A percentile compares a stretch with the other conserved stretches of the same genome.
Evolutionary conservation across 805 yeast species (phyloP).

Genomic region (Cyberlindnera maclurae): DNA sequence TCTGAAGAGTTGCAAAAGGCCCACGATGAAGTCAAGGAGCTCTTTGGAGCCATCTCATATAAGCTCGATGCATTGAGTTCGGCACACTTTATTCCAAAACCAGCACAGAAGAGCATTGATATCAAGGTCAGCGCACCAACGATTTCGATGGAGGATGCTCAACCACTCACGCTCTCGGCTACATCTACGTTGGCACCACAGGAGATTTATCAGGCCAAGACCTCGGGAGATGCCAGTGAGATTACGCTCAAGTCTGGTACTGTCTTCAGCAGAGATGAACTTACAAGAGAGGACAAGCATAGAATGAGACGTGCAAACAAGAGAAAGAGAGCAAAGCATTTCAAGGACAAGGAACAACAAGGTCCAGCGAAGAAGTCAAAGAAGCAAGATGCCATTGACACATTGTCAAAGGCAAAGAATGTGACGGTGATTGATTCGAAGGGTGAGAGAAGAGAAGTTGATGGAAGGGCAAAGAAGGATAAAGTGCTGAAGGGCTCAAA

Average conservation of each 20-base stretch:
- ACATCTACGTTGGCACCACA: conserved; percentile 88
- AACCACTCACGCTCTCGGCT: conserved; percentile 74
- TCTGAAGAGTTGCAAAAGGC: conserved; percentile 61
- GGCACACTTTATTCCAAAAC: conserved; percentile 92
- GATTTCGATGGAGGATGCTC: conserved; percentile 92
- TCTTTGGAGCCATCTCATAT: conserved; percentile 56
- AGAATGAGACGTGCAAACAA: conserved; percentile 82
- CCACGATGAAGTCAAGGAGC: conserved; percentile 68
- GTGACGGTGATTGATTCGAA: conserved; percentile 70
- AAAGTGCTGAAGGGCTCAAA: conserved; percentile 20
- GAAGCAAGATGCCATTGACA: conserved; percentile 58
- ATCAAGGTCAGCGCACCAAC: conserved; percentile 80
- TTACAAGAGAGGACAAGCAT: conserved; percentile 78
- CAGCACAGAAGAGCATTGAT: conserved; percentile 70
- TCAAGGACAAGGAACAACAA: conserved; percentile 29
- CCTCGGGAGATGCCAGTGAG: conserved; percentile 45
- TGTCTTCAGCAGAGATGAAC: conserved; percentile 73
- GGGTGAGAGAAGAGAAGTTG: conserved; percentile 69
- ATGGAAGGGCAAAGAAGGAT: conserved; percentile 55
- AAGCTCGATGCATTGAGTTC: conserved; percentile 85
- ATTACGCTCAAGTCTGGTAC: conserved; percentile 71
- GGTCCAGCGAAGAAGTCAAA: conserved; percentile 38
- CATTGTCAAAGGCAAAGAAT: conserved; percentile 65
- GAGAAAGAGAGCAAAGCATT: conserved; percentile 63
- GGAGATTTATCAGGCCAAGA: conserved; percentile 63